A percentile compares a stretch with the other conserved stretches of the same genome.
Conservation (phyloP, 805 yeast genomes). For the Myxozyma kluyveri region DNA sequence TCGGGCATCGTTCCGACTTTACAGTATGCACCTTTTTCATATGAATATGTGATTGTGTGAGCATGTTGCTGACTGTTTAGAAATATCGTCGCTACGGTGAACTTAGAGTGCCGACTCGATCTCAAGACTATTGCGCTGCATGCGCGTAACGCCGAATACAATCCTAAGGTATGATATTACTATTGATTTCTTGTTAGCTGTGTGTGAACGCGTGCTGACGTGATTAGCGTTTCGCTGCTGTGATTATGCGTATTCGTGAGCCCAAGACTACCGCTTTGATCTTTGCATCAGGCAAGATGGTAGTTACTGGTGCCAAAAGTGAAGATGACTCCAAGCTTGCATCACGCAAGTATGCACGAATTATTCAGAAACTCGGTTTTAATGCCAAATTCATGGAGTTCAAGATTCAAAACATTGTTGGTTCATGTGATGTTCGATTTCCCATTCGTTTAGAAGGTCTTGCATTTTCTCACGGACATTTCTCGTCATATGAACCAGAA, state of each 20-base stretch:
- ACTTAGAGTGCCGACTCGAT: slow-evolving; percentile 91
- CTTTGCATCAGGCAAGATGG: slow-evolving; percentile 99
- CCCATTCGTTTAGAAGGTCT: slow-evolving; percentile 96
- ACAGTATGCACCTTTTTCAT: slow-evolving; percentile 34
- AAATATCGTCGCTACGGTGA: slow-evolving; percentile 97
- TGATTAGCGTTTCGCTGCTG: slow-evolving; percentile 87
- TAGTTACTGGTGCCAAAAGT: slow-evolving; percentile 97
- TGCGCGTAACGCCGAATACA: slow-evolving; percentile 98
- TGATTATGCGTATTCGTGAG: slow-evolving; percentile 97
- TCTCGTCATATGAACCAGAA: slow-evolving; percentile 86
- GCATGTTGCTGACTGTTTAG: slow-evolving; percentile 42
- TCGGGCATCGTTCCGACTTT: slow-evolving; percentile 95
- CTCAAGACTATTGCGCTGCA: slow-evolving; percentile 95
- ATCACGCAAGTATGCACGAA: slow-evolving; percentile 95
- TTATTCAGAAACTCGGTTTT: slow-evolving; percentile 95
- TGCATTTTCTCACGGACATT: slow-evolving; percentile 97
- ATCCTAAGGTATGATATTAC: slow-evolving; percentile 71
- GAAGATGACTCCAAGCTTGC: slow-evolving; percentile 99
- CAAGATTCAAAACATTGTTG: slow-evolving; percentile 96
- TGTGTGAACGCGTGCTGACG: too few species aligned
- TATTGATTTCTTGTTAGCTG: too few species aligned
- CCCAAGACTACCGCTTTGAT: slow-evolving; percentile 97
- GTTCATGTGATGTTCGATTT: slow-evolving; percentile 97
- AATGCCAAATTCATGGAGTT: slow-evolving; percentile 97
- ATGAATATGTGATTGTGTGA: not conserved